Evolutionary conservation across 768 basidiomycete species (phyloP), one percentile per base, ranked within the genome.

Genomic region (Fomitopsis serialis): DNA sequence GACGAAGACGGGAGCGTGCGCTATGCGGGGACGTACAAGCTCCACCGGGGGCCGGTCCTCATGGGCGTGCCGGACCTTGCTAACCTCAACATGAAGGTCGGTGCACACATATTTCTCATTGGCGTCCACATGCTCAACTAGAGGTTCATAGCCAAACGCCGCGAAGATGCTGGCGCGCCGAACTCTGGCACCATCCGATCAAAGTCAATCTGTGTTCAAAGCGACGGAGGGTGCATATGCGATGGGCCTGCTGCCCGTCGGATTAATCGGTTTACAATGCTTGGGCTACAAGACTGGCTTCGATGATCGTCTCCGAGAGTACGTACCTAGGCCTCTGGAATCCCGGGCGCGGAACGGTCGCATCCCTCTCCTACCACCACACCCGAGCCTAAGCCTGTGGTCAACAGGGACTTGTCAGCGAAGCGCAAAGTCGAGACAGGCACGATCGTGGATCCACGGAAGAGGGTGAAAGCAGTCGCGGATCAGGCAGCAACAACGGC

Each of bases 221-320:
- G 6, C 11, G 8, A 51, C 51, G 25, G 22, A 43, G 6, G 48
- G 45, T 7, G 27, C 21, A 22, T 54, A 57, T 42, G 9, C 17
- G 2, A 42, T 54, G 12, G 56, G 53, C 4, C 15, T 46, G 10
- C 34, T 45, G 21, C 29, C 49, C 1, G 40, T 52, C 11, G 49
- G 37, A 17, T 25, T 57, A 10, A 45, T 57, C 8, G 56, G 56
- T 21, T 32, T 57, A 29, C 56, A 57, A 42, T 53, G 56, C 23
- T 49, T 57, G 24, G 56, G 56, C 9, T 57, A 51, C 49, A 57
- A 57, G 44, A 45, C 50, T 11, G 43, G 24, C 34, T 50, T 57
- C 24, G 46, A 47, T 32, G 29, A 5, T 11, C 29, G 29, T 11
- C 29, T 32, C 29, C 29, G 29, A 32, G 11, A 32, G 29, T 32